phyloP scores from a whole-genome alignment of 768 basidiomycete species.

The Amylocystis lapponica region DNA sequence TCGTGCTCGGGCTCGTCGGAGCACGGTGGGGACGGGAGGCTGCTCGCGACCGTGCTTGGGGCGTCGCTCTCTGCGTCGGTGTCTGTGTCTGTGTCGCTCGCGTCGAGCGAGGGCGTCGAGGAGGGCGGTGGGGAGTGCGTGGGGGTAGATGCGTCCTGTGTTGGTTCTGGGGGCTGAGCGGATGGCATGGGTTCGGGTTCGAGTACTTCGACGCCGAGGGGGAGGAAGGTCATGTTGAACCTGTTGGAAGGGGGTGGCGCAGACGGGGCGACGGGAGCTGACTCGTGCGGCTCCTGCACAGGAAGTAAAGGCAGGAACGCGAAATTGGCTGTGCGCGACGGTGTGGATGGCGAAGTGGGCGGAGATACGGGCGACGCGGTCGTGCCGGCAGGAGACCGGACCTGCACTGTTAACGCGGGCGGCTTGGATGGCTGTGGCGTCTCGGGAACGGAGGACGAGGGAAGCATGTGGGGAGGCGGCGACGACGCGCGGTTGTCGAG shows the following conservation, averaged over 20 bases:
- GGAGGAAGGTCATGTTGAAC: slow-evolving; percentile 14
- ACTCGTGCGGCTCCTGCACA: slow-evolving; percentile 19
- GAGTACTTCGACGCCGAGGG: slow-evolving; percentile 7
- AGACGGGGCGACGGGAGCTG: not conserved
- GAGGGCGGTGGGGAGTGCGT: not conserved
- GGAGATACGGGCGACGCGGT: slow-evolving; percentile 1
- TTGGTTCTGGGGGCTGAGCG: not conserved
- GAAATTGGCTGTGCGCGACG: slow-evolving; percentile 11
- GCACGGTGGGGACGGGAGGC: slow-evolving; percentile 11
- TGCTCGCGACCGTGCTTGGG: slow-evolving; percentile 18
- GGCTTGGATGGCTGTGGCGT: no score
- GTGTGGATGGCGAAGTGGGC: not conserved
- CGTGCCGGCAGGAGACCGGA: not conserved
- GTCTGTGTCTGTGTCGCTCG: slow-evolving; percentile 16
- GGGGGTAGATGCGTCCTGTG: not conserved
- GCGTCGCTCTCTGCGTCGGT: slow-evolving; percentile 22
- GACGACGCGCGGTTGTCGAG: slow-evolving; percentile 19
- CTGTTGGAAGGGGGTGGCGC: no score
- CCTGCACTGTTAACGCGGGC: no score
- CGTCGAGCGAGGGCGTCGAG: slow-evolving; percentile 11
- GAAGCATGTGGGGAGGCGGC: slow-evolving; percentile 8
- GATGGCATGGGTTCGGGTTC: not conserved
- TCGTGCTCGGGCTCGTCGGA: slow-evolving; percentile 6
- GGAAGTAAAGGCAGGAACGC: slow-evolving; percentile 21
- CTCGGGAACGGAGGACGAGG: no score